These are phyloP conservation scores for Didymella pomorum DNA, from an alignment of 2,329 filamentous ascomycete genomes.

Conservation along the genomic window DNA sequence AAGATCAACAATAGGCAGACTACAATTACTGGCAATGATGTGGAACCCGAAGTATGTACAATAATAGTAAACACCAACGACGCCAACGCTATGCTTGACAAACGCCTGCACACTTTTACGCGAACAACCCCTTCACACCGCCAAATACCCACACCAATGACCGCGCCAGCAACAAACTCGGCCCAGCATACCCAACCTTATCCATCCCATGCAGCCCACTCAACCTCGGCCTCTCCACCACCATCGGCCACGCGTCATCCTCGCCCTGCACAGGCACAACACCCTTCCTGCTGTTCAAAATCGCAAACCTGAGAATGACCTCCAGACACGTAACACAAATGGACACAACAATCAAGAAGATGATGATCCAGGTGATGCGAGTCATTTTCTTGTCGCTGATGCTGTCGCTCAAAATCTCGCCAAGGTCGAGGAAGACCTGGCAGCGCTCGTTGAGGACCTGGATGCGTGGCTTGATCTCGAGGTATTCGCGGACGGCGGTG, in stretches of 20 bases:
- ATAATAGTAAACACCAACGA: neutral
- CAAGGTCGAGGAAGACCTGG: conserved; percentile 93
- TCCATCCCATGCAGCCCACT: conserved; percentile 21
- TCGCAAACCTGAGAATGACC: conserved; percentile 79
- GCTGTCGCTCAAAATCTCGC: conserved; percentile 90
- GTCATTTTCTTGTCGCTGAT: conserved; percentile 97
- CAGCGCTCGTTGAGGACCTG: conserved; percentile 97
- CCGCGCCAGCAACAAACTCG: conserved; percentile 38
- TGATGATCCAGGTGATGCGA: conserved; percentile 96
- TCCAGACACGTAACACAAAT: conserved; percentile 92
- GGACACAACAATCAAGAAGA: conserved; percentile 87
- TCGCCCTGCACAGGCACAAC: conserved; percentile 12
- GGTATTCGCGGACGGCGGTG: conserved; percentile 91
- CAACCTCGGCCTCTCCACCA: neutral
- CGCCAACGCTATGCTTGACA: conserved; percentile 2
- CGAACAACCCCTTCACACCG: conserved; percentile 30
- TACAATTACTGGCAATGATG: neutral
- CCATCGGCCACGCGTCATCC: neutral
- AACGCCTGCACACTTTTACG: neutral
- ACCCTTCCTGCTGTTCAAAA: conserved; percentile 41
- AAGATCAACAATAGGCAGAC: too few relatives aligned
- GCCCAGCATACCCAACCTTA: conserved; percentile 35
- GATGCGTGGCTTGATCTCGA: conserved; percentile 95
- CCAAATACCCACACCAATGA: conserved; percentile 34
- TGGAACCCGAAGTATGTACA: neutral